Conservation (phyloP, 2,329 filamentous ascomycete species). For the Colletotrichum echinochloae region DNA sequence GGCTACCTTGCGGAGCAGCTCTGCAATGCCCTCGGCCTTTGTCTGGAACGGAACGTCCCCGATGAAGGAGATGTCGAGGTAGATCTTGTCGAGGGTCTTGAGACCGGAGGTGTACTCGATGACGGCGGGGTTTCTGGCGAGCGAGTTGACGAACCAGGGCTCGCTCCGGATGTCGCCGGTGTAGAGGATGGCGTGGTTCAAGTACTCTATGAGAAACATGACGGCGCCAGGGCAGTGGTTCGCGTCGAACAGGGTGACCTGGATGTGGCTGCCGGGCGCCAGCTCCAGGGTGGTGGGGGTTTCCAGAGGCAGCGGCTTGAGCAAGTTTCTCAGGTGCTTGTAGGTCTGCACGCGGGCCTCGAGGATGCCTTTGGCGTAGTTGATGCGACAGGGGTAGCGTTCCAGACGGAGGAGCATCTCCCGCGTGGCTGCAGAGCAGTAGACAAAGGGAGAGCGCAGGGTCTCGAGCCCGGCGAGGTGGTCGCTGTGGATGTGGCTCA, state of each 20-base stretch:
- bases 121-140: conserved; percentile 78
- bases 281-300: conserved; percentile 84
- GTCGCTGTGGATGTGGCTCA: conserved; percentile 94
- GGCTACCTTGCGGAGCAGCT: conserved; percentile 77
- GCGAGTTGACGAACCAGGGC: conserved; percentile 82
- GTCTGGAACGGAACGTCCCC: conserved; percentile 62
- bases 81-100: conserved; percentile 81
- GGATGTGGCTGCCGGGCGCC: conserved; percentile 73
- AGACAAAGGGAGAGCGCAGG: conserved; percentile 84
- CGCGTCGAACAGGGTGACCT: conserved; percentile 88
- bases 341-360: conserved; percentile 82
- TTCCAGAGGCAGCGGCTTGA: conserved; percentile 86
- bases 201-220: conserved; percentile 90
- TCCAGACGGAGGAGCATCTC: conserved; percentile 86
- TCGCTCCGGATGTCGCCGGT: conserved; percentile 92
- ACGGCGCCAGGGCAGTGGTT: conserved; percentile 93
- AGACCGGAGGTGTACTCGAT: conserved; percentile 78
- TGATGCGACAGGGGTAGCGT: conserved; percentile 82
- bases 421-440: conserved; percentile 86
- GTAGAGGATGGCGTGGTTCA: conserved; percentile 81
- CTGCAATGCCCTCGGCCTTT: conserved; percentile 80
- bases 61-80: conserved; percentile 87
- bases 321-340: conserved; percentile 76
- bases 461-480: conserved; percentile 85
- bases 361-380: conserved; percentile 81